phyloP scores from a whole-genome alignment of 176 grass and related monocot species.

The Raddia guianensis region DNA sequence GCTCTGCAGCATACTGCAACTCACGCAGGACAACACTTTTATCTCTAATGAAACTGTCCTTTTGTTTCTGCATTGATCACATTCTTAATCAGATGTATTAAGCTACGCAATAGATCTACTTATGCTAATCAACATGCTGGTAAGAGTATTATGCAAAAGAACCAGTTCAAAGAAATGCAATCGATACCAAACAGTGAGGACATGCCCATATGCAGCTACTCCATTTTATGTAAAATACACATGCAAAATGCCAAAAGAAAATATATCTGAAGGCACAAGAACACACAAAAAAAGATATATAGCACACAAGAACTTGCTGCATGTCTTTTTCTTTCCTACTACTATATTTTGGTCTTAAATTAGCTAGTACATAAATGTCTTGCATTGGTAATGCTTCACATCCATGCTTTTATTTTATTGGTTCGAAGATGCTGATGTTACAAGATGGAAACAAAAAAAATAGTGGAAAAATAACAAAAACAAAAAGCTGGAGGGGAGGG shows the following conservation, averaged over 20 bases:
- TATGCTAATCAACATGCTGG: slow-evolving; percentile 23
- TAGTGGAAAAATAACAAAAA: too few relatives aligned
- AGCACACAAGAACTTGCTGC: background rate
- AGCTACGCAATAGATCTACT: background rate
- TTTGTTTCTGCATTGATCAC: slow-evolving; percentile 59
- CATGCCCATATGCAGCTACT: background rate
- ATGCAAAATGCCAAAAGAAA: background rate
- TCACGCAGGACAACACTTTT: slow-evolving; percentile 53
- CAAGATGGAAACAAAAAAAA: too few relatives aligned
- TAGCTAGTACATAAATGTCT: background rate
- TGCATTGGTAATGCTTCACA: background rate
- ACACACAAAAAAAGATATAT: background rate
- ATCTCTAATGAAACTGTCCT: slow-evolving; percentile 58
- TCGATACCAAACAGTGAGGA: slow-evolving; percentile 18
- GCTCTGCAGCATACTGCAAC: slow-evolving; percentile 54
- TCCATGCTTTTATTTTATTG: too few relatives aligned
- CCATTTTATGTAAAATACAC: background rate
- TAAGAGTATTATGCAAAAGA: slow-evolving; percentile 3
- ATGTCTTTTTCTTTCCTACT: background rate
- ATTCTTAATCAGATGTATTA: slow-evolving; percentile 24
- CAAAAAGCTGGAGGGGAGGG: too few relatives aligned
- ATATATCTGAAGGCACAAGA: background rate
- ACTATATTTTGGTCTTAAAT: background rate
- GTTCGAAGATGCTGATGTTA: too few relatives aligned
- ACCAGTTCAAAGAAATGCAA: background rate